phyloP scores from a whole-genome alignment of 176 grass and related monocot species.

The Ensete ventricosum region DNA sequence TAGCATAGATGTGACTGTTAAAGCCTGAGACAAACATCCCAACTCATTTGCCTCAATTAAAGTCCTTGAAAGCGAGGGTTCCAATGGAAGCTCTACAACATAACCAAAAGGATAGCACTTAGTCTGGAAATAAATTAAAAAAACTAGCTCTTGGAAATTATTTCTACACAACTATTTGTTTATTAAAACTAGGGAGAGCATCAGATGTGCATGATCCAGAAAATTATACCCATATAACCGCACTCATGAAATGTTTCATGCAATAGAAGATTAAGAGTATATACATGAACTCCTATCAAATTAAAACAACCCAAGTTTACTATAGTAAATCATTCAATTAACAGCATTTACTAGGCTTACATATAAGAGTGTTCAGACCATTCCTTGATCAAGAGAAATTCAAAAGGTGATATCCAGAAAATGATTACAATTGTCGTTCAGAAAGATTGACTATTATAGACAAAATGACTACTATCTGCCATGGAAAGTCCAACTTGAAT shows the following conservation, averaged over 20 bases:
- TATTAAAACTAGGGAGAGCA: neutral
- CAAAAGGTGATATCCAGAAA: too few species aligned
- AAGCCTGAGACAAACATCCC: constrained; percentile 84
- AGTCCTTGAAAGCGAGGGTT: constrained; percentile 90
- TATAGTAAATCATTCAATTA: too few species aligned
- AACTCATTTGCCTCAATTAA: constrained; percentile 85
- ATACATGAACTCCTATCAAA: neutral
- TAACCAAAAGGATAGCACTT: neutral
- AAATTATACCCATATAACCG: neutral
- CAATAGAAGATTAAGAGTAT: neutral
- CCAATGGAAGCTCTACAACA: constrained; percentile 72
- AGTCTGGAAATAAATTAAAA: neutral
- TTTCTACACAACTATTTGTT: neutral
- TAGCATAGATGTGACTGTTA: constrained; percentile 75
- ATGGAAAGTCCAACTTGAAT: too few species aligned
- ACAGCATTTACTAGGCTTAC: too few species aligned
- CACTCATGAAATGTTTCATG: neutral
- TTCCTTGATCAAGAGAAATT: too few species aligned
- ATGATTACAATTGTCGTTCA: too few species aligned
- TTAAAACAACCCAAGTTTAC: neutral
- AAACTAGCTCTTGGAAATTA: neutral
- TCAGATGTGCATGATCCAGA: neutral
- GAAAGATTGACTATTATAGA: too few species aligned
- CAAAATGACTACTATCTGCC: too few species aligned
- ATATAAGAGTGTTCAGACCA: too few species aligned